Evolutionary conservation across 495 filamentous ascomycete species (phyloP), one percentile per base, ranked within the genome.

Genomic region (Penicillium taxi): DNA sequence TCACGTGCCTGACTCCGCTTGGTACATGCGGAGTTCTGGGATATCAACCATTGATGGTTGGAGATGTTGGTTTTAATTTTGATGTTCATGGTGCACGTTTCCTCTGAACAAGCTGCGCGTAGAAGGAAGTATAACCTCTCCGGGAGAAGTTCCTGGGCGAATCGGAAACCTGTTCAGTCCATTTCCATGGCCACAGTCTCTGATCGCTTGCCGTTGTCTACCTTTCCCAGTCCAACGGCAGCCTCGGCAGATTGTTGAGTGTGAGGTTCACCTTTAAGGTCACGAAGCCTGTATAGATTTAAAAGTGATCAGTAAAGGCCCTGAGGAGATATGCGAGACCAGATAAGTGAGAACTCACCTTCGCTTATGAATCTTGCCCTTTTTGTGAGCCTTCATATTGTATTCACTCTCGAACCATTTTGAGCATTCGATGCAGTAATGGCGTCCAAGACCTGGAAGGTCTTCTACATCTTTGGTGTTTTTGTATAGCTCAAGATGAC

Each of bases 381-480:
- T 86, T 22, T 64, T 67, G 58, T 98, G 91, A 18, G 72, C 63
- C 18, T 76, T 69, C 41, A 94, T 65, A 50, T 80, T 91, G 48
- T 76, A 61, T 33, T 93, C 86, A 36, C 78, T 82, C 62, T 96
- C 91, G 58, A 90, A 96, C 81, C 83, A 96, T 66, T 94, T 96
- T 25, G 88, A 79, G 53, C 90, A 98, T 64, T 94, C 84, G n/a
- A 82, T 69, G 58, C 90, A 98, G 56, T 94, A 95, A 45, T 75
- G 80, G 51, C 71, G 65, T 4, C 90, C 90, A 18, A 95, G 66
- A 0, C 78, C 89, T 5, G 90, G 91, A 11, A 91, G 73, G 47
- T 96, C 90, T 55, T 94, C 90, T 13, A 73, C 63, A 17, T 84
- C 81, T 49, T 94, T 90, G 29, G 79, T 70, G 20, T 76, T 74